Evolutionary conservation across 257 asterid genomes (phyloP).

Genomic region (Voacanga thouarsii): DNA sequence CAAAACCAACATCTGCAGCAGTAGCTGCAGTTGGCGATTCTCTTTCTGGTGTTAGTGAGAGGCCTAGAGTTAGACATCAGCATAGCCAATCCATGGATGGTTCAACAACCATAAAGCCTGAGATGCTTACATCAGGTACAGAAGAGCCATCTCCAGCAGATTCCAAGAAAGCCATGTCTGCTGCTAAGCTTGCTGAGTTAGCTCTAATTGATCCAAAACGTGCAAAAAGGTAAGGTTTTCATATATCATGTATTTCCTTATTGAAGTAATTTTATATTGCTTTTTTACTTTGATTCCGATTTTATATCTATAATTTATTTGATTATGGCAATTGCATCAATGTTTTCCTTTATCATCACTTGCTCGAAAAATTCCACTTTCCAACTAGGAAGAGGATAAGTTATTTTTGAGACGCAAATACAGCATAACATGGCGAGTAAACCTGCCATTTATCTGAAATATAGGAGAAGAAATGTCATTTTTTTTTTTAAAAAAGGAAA

Average conservation of each 20-base stretch:
- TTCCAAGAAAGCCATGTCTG: conserved; percentile 84
- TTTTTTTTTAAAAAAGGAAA: neutral
- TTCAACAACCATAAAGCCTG: conserved; percentile 74
- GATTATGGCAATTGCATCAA: neutral
- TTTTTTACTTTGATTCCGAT: neutral
- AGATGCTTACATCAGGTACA: conserved; percentile 72
- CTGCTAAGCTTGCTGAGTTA: conserved; percentile 96
- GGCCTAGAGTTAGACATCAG: conserved; percentile 81
- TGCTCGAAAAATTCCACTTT: neutral
- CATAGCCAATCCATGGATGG: conserved; percentile 99
- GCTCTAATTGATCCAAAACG: conserved; percentile 96
- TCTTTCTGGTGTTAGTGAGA: conserved; percentile 39
- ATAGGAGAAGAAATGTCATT: neutral
- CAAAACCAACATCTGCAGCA: conserved; percentile 31
- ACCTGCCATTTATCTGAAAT: neutral
- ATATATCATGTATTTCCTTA: neutral
- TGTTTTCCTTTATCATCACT: neutral
- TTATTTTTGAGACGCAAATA: neutral
- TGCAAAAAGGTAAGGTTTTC: conserved; percentile 72
- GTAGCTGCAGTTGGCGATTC: conserved; percentile 34
- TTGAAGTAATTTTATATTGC: neutral
- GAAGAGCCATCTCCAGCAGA: conserved; percentile 77
- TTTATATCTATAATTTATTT: neutral
- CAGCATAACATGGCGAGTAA: neutral
- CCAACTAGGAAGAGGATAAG: neutral